A percentile compares a stretch with the other conserved stretches of the same genome.
Evolutionary conservation across 345 rosid species (phyloP).

Genomic region (Camelina sativa): DNA sequence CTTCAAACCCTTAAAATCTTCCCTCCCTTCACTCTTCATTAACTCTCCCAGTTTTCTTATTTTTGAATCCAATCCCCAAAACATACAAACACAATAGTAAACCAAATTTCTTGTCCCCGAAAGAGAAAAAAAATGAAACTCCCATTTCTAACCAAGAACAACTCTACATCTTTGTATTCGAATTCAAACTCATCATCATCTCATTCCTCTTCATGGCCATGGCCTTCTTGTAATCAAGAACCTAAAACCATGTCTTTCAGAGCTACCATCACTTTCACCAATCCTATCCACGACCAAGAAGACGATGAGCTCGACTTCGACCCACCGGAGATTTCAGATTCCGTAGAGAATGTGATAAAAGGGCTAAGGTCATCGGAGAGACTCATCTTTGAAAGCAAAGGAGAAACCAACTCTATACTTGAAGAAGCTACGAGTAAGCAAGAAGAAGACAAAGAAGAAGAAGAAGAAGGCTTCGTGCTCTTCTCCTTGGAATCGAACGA

Average conservation of each 20-base stretch:
- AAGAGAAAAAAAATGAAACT: slow-evolving; percentile 57
- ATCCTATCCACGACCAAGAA: slow-evolving; percentile 40
- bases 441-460: slow-evolving; percentile 20
- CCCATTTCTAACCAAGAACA: slow-evolving; percentile 56
- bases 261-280: slow-evolving; percentile 38
- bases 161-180: slow-evolving; percentile 36
- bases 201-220: slow-evolving; percentile 64
- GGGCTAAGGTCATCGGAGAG: slow-evolving; percentile 61
- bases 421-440: slow-evolving; percentile 43
- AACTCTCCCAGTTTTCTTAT: slow-evolving; percentile 34
- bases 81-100: background rate
- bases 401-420: slow-evolving; percentile 66
- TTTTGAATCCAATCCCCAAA: slow-evolving; percentile 38
- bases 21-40: slow-evolving; percentile 38
- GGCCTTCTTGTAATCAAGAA: slow-evolving; percentile 79
- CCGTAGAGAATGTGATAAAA: slow-evolving; percentile 57
- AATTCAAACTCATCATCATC: slow-evolving; percentile 46
- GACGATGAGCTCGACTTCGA: slow-evolving; percentile 30
- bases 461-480: slow-evolving; percentile 49
- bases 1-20: slow-evolving; percentile 47
- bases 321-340: slow-evolving; percentile 46
- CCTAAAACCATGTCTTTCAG: slow-evolving; percentile 83
- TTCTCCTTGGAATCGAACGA: slow-evolving; percentile 74
- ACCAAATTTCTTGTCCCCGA: slow-evolving; percentile 3
- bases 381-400: slow-evolving; percentile 74